Conservation (phyloP, 768 basidiomycete genomes). For the Sarcomyxa edulis region DNA sequence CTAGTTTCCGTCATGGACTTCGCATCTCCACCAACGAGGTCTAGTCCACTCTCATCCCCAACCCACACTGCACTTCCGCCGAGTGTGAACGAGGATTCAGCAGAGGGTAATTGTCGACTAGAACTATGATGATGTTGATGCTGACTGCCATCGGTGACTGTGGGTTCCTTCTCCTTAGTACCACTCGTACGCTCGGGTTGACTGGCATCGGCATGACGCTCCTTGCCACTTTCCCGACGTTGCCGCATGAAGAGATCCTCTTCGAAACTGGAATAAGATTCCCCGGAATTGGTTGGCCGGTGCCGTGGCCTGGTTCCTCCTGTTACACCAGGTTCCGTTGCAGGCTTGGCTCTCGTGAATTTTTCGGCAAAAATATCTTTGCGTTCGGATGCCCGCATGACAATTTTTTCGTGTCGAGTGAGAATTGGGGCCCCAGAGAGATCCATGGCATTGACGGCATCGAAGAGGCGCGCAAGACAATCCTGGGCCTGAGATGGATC, state of each 20-base stretch:
- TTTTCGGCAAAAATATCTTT: constrained; percentile 71
- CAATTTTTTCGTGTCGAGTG: constrained; percentile 54
- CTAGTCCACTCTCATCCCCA: constrained; percentile 60
- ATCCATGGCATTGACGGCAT: constrained; percentile 69
- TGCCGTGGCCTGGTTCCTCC: constrained; percentile 22
- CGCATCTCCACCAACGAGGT: no score
- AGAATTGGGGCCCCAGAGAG: constrained; percentile 51
- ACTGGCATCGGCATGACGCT: constrained; percentile 14
- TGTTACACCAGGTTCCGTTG: no score
- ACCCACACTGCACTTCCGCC: constrained; percentile 85
- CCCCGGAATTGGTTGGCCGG: constrained; percentile 48
- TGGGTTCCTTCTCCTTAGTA: no score
- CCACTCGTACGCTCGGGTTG: constrained; percentile 33
- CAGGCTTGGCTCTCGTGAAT: no score
- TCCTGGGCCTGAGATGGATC: constrained; percentile 60
- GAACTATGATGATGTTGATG: constrained; percentile 13
- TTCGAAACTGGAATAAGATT: constrained; percentile 66
- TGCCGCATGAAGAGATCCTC: constrained; percentile 52
- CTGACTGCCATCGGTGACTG: no score
- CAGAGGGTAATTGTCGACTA: constrained; percentile 55
- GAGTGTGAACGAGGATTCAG: constrained; percentile 69
- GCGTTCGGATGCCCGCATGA: constrained; percentile 64
- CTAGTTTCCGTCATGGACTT: constrained; percentile 32
- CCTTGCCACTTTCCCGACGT: constrained; percentile 7
- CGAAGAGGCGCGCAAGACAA: constrained; percentile 63